Conservation (phyloP, 2,329 filamentous ascomycete genomes). For the Venturia pyrina region DNA sequence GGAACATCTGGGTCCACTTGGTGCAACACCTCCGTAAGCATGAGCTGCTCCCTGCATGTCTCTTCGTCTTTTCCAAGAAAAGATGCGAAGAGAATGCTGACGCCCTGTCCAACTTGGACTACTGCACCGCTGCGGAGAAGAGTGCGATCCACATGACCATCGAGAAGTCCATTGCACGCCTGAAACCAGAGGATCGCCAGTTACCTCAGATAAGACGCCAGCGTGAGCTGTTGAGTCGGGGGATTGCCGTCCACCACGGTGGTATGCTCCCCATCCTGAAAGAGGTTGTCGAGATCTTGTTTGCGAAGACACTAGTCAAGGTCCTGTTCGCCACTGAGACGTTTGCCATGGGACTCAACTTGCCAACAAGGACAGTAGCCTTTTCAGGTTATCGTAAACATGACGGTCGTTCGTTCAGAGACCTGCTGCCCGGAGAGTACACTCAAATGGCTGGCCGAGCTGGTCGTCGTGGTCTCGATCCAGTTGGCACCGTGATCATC, state of each 20-base stretch:
- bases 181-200: constrained; percentile 80
- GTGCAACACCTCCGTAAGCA: constrained; percentile 85
- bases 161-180: constrained; percentile 81
- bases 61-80: constrained; percentile 98
- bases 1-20: constrained; percentile 92
- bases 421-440: constrained; percentile 88
- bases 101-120: constrained; percentile 88
- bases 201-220: constrained; percentile 89
- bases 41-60: constrained; percentile 79
- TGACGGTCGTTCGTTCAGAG: constrained; percentile 83
- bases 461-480: constrained; percentile 83
- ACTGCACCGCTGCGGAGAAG: constrained; percentile 86
- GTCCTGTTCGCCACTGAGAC: constrained; percentile 96
- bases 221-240: constrained; percentile 72
- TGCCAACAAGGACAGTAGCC: constrained; percentile 91
- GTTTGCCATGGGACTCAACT: constrained; percentile 94
- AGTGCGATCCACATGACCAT: constrained; percentile 97
- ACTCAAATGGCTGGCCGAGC: constrained; percentile 98
- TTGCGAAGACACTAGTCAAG: constrained; percentile 90
- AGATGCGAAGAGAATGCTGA: constrained; percentile 95
- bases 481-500: constrained; percentile 89
- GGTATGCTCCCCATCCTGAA: constrained; percentile 93
- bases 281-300: constrained; percentile 92
- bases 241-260: constrained; percentile 93
- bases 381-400: constrained; percentile 97